A percentile compares a stretch with the other conserved stretches of the same genome.
Evolutionary conservation across 352 stramenopile species (phyloP).

Genomic region (Phytophthora idaei): DNA sequence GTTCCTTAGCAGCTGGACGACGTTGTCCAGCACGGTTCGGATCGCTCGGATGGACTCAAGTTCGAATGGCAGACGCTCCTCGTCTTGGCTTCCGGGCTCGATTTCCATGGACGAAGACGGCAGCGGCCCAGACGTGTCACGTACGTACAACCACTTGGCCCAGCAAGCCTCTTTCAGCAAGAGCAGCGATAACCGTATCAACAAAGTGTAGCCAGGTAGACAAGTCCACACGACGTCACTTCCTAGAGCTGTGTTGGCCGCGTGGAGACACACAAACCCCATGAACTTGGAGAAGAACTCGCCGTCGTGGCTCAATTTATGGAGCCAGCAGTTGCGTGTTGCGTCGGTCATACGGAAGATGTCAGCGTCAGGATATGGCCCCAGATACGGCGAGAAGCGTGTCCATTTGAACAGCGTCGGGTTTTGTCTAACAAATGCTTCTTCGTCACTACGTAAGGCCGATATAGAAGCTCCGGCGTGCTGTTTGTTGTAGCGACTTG

Average conservation of each 20-base stretch:
- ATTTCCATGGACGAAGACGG: constrained; percentile 41
- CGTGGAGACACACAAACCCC: constrained; percentile 56
- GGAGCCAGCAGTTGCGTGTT: constrained; percentile 48
- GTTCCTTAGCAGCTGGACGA: constrained; percentile 63
- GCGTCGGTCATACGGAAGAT: constrained; percentile 62
- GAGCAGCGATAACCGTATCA: constrained; percentile 64
- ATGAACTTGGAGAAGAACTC: constrained; percentile 84
- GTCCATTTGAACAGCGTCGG: constrained; percentile 70
- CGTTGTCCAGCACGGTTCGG: constrained; percentile 62
- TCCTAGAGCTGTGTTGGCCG: constrained; percentile 42
- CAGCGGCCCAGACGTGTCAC: constrained; percentile 47
- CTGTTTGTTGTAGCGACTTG: constrained; percentile 36
- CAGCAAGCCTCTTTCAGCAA: constrained; percentile 73
- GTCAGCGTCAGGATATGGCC: constrained; percentile 54
- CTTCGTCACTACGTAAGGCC: constrained; percentile 36
- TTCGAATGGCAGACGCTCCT: constrained; percentile 49
- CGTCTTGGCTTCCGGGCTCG: constrained; percentile 30
- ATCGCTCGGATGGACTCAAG: constrained; percentile 54
- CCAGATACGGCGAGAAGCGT: constrained; percentile 62
- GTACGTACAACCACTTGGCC: constrained; percentile 64
- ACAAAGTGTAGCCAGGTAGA: constrained; percentile 64
- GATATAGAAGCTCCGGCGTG: constrained; percentile 14
- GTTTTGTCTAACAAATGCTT: constrained; percentile 58
- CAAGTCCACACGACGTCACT: constrained; percentile 51
- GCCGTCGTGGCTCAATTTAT: constrained; percentile 65